Base-by-base conservation (phyloP, 2,329 filamentous ascomycete genomes). In the Penicillium nordicum region DNA sequence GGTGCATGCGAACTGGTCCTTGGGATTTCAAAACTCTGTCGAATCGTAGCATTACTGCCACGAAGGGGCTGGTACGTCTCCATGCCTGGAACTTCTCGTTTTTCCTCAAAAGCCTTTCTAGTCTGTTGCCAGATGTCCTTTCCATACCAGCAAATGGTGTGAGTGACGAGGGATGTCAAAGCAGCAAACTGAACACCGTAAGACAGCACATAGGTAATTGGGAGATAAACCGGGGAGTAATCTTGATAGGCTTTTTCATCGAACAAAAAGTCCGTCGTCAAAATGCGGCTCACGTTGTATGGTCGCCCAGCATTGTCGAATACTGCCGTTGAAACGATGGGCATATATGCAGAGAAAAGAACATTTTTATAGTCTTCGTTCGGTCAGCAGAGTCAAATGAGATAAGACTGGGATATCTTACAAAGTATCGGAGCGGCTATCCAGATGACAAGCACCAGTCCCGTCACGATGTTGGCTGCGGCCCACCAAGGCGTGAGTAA, bases 131-230 rank as follows among this genome's bases (percentile, higher is more conserved):
- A 87, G 21, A 95, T 93, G 68, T 94, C 90, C 63, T 82, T 84
- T 14, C 91, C 90, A 66, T 95, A 90, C 89, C 90, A 94, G 68
- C 90, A 89, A 23, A 83, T 78, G 0, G 90, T 95, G 69, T 95
- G 90, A 1, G 89, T 90, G 18, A 96, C 76, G 12, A 95, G 78
- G 1, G 90, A 88, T 25, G 90, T 87, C 21, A 96, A 78, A 1
- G 88, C 89, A 12, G 91, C 91, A 70, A 96, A 95, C 67, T 94
- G 90, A 25, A 95, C 82, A 3, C 88, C 90, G 64, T 95, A 96
- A 68, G 89, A 92, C 40, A 95, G 80, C 21, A 92, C 89, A 68
- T 94, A 96, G 0, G 91, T 94, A 58, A 94, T 91, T 1, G 91
- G 90, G 9, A 95, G 76, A 63, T 92, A 96, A 1, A 95, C 89